Percentiles rank a stretch among this genome's conserved stretches.
phyloP scores from a whole-genome alignment of 345 rosid genomes.

The Carallia brachiata region DNA sequence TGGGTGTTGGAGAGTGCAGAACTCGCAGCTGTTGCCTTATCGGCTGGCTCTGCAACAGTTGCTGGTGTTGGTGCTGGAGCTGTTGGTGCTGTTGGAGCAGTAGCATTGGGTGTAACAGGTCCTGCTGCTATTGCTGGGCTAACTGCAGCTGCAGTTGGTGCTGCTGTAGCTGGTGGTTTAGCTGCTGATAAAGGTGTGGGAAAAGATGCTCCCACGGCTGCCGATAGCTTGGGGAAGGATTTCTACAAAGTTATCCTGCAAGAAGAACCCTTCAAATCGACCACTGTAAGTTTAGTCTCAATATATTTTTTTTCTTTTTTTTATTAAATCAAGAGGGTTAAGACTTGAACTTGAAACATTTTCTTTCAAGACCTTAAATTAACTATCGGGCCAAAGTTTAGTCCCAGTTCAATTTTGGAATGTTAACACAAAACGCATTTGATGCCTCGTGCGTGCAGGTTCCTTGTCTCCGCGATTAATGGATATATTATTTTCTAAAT shows the following conservation, averaged over 20 bases:
- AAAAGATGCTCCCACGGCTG: constrained; percentile 70
- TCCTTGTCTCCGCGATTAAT: background rate
- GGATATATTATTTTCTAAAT: background rate
- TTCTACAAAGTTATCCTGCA: constrained; percentile 69
- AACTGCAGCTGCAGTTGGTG: constrained; percentile 77
- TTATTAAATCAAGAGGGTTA: too few relatives aligned
- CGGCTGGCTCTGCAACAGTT: constrained; percentile 67
- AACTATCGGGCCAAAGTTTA: too few relatives aligned
- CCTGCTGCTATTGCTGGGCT: constrained; percentile 69
- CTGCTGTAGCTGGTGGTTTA: constrained; percentile 74
- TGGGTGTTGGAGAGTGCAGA: constrained; percentile 88
- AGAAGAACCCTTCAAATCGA: constrained; percentile 89
- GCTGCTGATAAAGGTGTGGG: constrained; percentile 63
- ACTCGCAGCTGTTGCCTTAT: constrained; percentile 65
- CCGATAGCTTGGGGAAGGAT: constrained; percentile 63
- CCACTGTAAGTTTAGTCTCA: constrained; percentile 42
- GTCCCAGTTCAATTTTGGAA: background rate
- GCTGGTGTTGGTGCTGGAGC: constrained; percentile 82
- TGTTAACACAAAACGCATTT: background rate
- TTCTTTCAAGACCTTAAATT: too few relatives aligned
- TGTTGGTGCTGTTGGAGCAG: constrained; percentile 71
- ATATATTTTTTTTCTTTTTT: background rate
- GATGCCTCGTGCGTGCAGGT: background rate
- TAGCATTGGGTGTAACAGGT: constrained; percentile 66
- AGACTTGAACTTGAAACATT: too few relatives aligned